These are phyloP conservation scores for Nakazawaea ernobii DNA, from an alignment of 805 yeast genomes.

Conservation along the genomic window DNA sequence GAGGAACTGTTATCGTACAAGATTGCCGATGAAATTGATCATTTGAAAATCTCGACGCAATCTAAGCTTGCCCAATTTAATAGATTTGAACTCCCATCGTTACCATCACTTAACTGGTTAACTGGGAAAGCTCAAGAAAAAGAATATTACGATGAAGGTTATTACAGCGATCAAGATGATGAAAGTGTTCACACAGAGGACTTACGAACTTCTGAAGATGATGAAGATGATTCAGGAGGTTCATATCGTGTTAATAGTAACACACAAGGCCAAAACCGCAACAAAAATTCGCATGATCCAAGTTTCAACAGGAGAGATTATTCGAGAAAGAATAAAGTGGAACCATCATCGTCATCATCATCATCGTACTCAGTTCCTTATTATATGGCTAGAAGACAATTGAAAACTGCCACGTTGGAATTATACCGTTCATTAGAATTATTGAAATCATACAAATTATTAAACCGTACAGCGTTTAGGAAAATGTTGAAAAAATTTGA, in stretches of 20 bases:
- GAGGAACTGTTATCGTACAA: not conserved
- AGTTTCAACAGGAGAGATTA: conserved; percentile 45
- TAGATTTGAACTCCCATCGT: conserved; percentile 35
- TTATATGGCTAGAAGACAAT: conserved; percentile 56
- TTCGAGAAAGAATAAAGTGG: conserved; percentile 21
- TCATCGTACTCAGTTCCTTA: conserved; percentile 44
- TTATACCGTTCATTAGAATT: conserved; percentile 70
- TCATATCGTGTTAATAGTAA: not conserved
- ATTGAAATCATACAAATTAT: conserved; percentile 59
- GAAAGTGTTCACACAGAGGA: conserved; percentile 1
- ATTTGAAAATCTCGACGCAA: not conserved
- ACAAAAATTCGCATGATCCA: conserved; percentile 14
- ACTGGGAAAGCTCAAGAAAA: conserved; percentile 24
- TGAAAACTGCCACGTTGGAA: conserved; percentile 65
- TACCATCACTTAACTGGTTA: conserved; percentile 32
- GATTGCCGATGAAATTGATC: not conserved
- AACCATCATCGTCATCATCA: conserved; percentile 15
- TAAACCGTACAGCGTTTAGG: conserved; percentile 84
- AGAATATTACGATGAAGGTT: conserved; percentile 29
- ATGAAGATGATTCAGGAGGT: conserved; percentile 3
- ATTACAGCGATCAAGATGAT: conserved; percentile 17
- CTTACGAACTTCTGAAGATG: conserved; percentile 8
- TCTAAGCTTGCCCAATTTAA: conserved; percentile 21
- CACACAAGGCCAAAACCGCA: not conserved
- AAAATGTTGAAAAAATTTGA: conserved; percentile 90